Conservation (phyloP, 2,329 filamentous ascomycete genomes). For the Trichoderma sp. region DNA sequence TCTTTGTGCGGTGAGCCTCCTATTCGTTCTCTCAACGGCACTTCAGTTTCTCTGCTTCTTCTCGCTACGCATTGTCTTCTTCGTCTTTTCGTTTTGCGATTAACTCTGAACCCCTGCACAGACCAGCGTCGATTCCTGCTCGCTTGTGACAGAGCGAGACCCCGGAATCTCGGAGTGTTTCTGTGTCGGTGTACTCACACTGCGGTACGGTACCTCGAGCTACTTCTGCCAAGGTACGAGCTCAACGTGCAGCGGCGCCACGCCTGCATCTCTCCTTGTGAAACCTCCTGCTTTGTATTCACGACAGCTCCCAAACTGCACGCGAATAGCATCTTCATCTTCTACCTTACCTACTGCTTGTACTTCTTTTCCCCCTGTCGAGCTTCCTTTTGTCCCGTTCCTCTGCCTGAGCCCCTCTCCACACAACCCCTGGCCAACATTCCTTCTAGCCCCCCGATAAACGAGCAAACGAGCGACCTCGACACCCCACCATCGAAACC, state of each 20-base stretch:
- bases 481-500: slow-evolving; percentile 10
- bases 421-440: slow-evolving; percentile 12
- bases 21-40: not conserved
- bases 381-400: not conserved
- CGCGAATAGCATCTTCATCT: slow-evolving; percentile 6
- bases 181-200: not conserved
- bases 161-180: not conserved
- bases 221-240: not conserved
- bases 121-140: not conserved
- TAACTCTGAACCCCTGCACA: not conserved
- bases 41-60: not conserved
- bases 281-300: not conserved
- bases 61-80: not conserved
- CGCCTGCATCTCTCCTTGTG: not conserved
- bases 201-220: not conserved
- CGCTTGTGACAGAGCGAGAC: not conserved
- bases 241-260: not conserved
- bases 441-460: not conserved
- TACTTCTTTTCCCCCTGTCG: not conserved
- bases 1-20: slow-evolving; percentile 7
- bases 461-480: not conserved
- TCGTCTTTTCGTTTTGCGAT: not conserved
- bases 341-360: not conserved
- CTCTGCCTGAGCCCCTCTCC: not conserved
- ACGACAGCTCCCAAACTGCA: not conserved